Evolutionary conservation across 2,329 filamentous ascomycete genomes (phyloP).

Genomic region (Trichoderma brevicompactum): DNA sequence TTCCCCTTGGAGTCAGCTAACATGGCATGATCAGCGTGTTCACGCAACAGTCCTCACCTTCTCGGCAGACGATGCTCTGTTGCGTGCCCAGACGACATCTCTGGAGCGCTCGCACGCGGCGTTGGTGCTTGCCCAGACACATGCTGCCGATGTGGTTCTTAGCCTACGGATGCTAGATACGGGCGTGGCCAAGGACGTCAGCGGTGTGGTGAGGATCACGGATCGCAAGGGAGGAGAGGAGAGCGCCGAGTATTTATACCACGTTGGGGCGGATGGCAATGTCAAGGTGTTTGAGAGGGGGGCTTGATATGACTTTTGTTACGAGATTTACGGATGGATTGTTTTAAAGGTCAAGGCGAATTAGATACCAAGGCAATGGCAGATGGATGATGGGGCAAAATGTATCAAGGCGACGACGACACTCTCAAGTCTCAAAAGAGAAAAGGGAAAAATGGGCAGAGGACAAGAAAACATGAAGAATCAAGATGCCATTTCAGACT

Average conservation of each 20-base stretch:
- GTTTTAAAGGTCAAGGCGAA: too few relatives aligned
- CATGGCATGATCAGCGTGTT: conserved; percentile 52
- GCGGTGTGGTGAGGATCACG: conserved; percentile 81
- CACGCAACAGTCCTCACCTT: conserved; percentile 69
- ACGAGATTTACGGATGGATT: background rate
- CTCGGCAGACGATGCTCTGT: conserved; percentile 74
- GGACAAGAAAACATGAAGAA: conserved; percentile 37
- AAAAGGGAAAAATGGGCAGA: background rate
- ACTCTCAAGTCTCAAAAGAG: background rate
- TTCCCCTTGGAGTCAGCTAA: background rate
- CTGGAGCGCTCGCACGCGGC: conserved; percentile 73
- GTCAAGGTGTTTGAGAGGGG: conserved; percentile 87
- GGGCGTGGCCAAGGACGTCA: conserved; percentile 87
- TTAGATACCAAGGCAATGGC: too few relatives aligned
- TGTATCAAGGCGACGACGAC: too few relatives aligned
- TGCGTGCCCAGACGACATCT: conserved; percentile 63
- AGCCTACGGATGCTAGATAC: conserved; percentile 80
- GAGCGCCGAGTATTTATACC: conserved; percentile 75
- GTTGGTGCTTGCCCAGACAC: conserved; percentile 73
- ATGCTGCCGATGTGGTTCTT: conserved; percentile 73
- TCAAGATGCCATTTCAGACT: conserved; percentile 44
- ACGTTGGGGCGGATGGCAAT: conserved; percentile 76
- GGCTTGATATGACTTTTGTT: conserved; percentile 34
- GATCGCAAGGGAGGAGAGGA: conserved; percentile 58
- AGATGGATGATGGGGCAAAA: background rate